Conservation (phyloP, 257 asterid genomes). For the Nyctanthes arbortristis region DNA sequence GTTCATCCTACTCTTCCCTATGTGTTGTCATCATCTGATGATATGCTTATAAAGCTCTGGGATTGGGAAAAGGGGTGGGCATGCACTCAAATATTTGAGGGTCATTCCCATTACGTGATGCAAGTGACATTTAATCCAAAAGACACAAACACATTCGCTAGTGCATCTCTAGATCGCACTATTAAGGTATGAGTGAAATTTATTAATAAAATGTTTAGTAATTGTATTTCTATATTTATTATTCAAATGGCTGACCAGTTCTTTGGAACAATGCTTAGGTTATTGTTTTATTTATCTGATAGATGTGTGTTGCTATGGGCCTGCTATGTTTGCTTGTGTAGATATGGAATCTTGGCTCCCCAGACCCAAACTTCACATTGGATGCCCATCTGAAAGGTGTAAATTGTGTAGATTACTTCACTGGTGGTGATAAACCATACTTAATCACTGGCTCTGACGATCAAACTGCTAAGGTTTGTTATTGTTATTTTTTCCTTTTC, state of each 20-base stretch:
- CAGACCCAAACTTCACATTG: constrained; percentile 96
- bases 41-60: constrained; percentile 99
- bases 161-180: constrained; percentile 98
- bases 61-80: constrained; percentile 99
- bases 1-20: constrained; percentile 97
- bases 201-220: constrained; percentile 5
- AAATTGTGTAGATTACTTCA: constrained; percentile 95
- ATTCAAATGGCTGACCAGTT: neutral
- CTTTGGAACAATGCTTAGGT: neutral
- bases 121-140: constrained; percentile 99
- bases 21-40: constrained; percentile 96
- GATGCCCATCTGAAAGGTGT: constrained; percentile 98
- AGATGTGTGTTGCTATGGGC: neutral
- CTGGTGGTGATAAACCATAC: constrained; percentile 98
- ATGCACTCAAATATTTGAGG: constrained; percentile 98
- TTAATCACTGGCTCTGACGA: constrained; percentile 97
- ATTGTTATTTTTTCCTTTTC: too few species aligned
- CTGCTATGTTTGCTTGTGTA: constrained; percentile 35
- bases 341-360: constrained; percentile 99
- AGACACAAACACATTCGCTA: constrained; percentile 98
- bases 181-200: constrained; percentile 60
- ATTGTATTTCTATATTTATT: neutral
- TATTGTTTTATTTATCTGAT: neutral
- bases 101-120: constrained; percentile 99
- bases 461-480: constrained; percentile 96